Evolutionary conservation across 768 basidiomycete genomes (phyloP), one percentile per base, ranked within the genome.

Genomic region (Leucocoprinus birnbaumii): DNA sequence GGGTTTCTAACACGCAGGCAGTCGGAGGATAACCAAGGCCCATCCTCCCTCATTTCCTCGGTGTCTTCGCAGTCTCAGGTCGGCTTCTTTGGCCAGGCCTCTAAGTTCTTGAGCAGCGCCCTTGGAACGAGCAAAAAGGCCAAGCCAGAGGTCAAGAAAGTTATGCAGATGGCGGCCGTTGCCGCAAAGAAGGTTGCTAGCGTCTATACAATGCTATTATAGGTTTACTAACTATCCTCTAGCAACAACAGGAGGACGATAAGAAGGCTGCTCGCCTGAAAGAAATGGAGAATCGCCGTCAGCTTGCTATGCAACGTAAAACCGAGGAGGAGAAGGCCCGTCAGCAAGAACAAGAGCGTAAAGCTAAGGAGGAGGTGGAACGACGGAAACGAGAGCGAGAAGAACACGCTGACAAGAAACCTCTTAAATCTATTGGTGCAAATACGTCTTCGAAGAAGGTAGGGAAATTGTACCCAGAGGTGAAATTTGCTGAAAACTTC

Each of bases 221-320:
- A 52, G 4, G 43, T 38, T 42, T 34, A 55, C 21, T 45, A 40
- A 26, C 22, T 53, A 59, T 56, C 46, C 49, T 59, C 21, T 24
- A 97, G 95, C 91, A 95, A 78, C 90, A 95, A 75, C 91, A 89
- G 60, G 89, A 91, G 65, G 79, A 80, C 31, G 92, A 91, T 59
- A 91, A 87, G 71, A 92, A 90, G 68, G 81, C 79, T 1, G 72
- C 79, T 10, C 77, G 87, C 24, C 70, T 88, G 56, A 91, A 85
- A 61, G 89, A 93, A 55, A 90, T 90, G 84, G 94, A 95, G 61
- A 78, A 79, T 44, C 79, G 91, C 42, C 84, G 91, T n/a, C 88
- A 84, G 63, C 81, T 72, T 41, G 85, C 80, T 19, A 66, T 78
- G 55, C 85, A 89, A 65, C 79, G 85, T 64, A 94, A 93, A 67